phyloP scores from a whole-genome alignment of 257 asterid species.

The Capsicum rhomboideum region DNA sequence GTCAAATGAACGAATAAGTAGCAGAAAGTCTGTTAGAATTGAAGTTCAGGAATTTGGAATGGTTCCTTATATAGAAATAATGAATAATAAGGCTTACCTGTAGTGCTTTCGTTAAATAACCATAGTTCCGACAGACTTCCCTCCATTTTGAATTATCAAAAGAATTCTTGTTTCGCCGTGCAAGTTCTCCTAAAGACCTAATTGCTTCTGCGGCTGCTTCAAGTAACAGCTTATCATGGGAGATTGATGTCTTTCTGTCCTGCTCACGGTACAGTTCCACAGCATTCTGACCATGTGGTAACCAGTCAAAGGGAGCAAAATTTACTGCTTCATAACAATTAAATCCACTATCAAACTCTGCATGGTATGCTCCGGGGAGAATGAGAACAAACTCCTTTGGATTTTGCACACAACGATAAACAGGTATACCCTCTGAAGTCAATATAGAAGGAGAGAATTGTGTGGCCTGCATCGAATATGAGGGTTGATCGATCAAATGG shows the following conservation, averaged over 20 bases:
- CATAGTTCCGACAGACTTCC: slow-evolving; percentile 36
- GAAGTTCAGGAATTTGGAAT: not conserved
- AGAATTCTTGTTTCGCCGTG: slow-evolving; percentile 9
- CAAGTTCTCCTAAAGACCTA: slow-evolving; percentile 36
- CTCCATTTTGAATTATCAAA: slow-evolving; percentile 28
- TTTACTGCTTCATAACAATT: slow-evolving; percentile 59
- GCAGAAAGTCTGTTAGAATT: not conserved
- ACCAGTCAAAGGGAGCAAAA: slow-evolving; percentile 87
- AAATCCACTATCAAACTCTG: slow-evolving; percentile 68
- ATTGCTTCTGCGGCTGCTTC: slow-evolving; percentile 66
- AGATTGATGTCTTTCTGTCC: slow-evolving; percentile 46
- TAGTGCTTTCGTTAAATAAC: slow-evolving; percentile 48
- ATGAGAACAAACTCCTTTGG: slow-evolving; percentile 53
- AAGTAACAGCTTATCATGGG: slow-evolving; percentile 60
- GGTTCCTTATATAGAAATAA: not conserved
- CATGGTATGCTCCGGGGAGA: slow-evolving; percentile 72
- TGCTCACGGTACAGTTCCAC: slow-evolving; percentile 48
- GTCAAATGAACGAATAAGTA: not conserved
- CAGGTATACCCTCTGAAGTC: slow-evolving; percentile 61
- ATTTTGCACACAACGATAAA: slow-evolving; percentile 71
- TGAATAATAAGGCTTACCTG: slow-evolving; percentile 38
- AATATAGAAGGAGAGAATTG: slow-evolving; percentile 65
- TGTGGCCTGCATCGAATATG: slow-evolving; percentile 36
- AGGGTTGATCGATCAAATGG: slow-evolving; percentile 1
- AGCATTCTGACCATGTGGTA: slow-evolving; percentile 60